phyloP scores from a whole-genome alignment of 306 rosid genomes.

The Cyamopsis tetragonoloba region DNA sequence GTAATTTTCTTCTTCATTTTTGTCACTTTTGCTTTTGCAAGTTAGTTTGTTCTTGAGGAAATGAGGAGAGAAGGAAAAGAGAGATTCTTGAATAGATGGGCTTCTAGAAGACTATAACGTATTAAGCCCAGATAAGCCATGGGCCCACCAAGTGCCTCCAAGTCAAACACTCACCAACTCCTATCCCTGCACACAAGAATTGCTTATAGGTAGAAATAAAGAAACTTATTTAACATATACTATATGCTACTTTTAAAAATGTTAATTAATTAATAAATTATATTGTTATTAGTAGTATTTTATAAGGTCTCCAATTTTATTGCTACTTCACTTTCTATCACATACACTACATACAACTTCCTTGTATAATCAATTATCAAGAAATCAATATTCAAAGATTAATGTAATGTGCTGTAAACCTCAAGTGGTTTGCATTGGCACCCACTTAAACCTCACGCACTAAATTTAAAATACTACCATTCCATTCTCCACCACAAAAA shows the following conservation, averaged over 20 bases:
- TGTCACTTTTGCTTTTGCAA: too few species aligned
- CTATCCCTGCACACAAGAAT: conserved; percentile 13
- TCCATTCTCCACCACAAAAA: too few species aligned
- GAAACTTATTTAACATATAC: too few species aligned
- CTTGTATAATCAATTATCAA: background rate
- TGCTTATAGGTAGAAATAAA: conserved; percentile 10
- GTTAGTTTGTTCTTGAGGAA: too few species aligned
- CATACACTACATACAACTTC: background rate
- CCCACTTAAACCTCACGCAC: conserved; percentile 22
- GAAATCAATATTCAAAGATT: background rate
- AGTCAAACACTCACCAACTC: conserved; percentile 70
- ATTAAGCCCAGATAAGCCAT: conserved; percentile 32
- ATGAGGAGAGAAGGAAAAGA: background rate
- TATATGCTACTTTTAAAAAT: too few species aligned
- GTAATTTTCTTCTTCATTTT: too few species aligned
- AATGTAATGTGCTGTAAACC: conserved; percentile 38
- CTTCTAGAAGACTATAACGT: conserved; percentile 50
- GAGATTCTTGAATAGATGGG: conserved; percentile 19
- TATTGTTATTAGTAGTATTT: conserved; percentile 15
- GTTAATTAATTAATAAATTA: too few species aligned
- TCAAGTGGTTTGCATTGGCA: conserved; percentile 24
- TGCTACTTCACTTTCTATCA: background rate
- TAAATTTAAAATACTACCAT: too few species aligned
- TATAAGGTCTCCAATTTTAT: conserved; percentile 12
- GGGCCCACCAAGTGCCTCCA: conserved; percentile 36